Percentiles rank a stretch among this genome's conserved stretches.
phyloP scores from a whole-genome alignment of 164 flowering plant species.

The Dillenia turbinata region DNA sequence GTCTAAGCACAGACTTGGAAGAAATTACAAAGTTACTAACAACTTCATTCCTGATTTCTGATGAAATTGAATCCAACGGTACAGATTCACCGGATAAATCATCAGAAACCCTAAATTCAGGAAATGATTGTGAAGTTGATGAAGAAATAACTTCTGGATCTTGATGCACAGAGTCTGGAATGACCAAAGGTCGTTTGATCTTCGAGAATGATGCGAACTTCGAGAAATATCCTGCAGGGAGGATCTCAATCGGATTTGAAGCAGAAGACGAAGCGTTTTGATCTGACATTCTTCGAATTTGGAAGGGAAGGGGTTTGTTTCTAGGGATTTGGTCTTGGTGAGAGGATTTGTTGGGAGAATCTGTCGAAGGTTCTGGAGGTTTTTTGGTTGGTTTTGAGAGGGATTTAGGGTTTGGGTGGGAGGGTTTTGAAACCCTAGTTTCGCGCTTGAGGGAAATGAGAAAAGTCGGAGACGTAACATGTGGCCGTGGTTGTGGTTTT shows the following conservation, averaged over 20 bases:
- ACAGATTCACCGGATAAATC: constrained; percentile 3
- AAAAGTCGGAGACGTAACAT: constrained; percentile 6
- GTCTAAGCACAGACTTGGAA: constrained; percentile 20
- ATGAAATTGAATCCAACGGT: constrained; percentile 1
- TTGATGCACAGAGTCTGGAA: constrained; percentile 24
- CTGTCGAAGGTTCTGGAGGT: constrained; percentile 2
- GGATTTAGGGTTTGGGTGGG: constrained; percentile 15
- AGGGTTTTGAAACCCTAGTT: constrained; percentile 12
- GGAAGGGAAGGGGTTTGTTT: constrained; percentile 20
- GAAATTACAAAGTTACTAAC: constrained; percentile 7
- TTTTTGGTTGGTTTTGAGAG: constrained; percentile 15
- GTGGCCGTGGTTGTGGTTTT: constrained; percentile 11
- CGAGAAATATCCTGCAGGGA: constrained; percentile 44
- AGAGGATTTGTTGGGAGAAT: constrained; percentile 4
- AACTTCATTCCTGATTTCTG: constrained; percentile 2
- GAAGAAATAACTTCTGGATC: constrained; percentile 8
- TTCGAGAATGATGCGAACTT: constrained; percentile 49
- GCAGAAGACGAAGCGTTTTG: constrained; percentile 7
- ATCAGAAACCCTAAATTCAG: constrained; percentile 3
- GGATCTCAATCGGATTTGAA: constrained; percentile 17
- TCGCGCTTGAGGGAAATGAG: constrained; percentile 20
- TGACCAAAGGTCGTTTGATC: constrained; percentile 21
- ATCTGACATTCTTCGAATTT: constrained; percentile 23
- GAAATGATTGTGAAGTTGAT: neutral
- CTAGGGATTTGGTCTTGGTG: constrained; percentile 1